Evolutionary conservation across 352 stramenopile species (phyloP).

Genomic region (Phytophthora quininea): DNA sequence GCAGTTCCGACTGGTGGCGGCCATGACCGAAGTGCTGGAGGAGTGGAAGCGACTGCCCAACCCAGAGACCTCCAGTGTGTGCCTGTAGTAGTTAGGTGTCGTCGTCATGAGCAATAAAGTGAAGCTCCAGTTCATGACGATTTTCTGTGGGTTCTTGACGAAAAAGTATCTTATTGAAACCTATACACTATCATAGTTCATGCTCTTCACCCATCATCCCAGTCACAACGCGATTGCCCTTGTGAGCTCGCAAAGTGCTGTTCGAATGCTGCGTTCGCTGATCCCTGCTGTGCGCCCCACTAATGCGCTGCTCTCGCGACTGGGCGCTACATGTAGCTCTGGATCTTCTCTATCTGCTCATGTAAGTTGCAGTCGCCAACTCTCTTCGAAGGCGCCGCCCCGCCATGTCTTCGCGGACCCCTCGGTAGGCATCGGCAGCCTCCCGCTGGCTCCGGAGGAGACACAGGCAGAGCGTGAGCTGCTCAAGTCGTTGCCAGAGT

Average conservation of each 20-base stretch:
- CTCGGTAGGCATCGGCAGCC: conserved; percentile 69
- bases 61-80: conserved; percentile 1
- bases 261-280: conserved; percentile 21
- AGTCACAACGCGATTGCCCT: conserved; percentile 14
- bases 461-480: conserved; percentile 70
- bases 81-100: too few species aligned
- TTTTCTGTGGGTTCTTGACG: too few species aligned
- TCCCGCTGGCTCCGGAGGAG: conserved; percentile 69
- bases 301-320: conserved; percentile 6
- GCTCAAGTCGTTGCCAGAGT: conserved; percentile 67
- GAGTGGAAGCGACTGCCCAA: conserved; percentile 14
- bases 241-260: conserved; percentile 21
- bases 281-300: conserved; percentile 15
- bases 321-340: conserved; percentile 7
- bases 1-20: conserved; percentile 15
- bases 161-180: too few species aligned
- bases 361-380: conserved; percentile 17
- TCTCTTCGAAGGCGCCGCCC: conserved; percentile 35
- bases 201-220: neutral
- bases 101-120: too few species aligned
- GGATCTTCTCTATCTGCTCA: conserved; percentile 15
- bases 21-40: conserved; percentile 17
- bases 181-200: too few species aligned
- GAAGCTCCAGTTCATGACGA: too few species aligned
- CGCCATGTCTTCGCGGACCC: conserved; percentile 56